Evolutionary conservation across 208 protist species (phyloP), one percentile per base, ranked within the genome.

Genomic region (Leishmania major): DNA sequence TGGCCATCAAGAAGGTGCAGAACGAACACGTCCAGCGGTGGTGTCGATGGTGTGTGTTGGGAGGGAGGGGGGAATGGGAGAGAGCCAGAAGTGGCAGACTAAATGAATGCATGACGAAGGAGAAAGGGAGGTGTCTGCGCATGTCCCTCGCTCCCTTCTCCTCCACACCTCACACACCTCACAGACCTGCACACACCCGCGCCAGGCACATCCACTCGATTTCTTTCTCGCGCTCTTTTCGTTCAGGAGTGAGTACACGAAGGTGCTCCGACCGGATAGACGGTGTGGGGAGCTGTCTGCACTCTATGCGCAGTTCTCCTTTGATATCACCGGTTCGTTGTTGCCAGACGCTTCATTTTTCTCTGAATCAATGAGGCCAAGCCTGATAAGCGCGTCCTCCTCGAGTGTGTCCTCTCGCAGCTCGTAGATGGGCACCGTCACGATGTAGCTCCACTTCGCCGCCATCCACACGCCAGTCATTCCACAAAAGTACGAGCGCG

Each of bases 381-480:
- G 57, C 45, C 74, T 78, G 43, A 83, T 51, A 43, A 88, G 70
- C 51, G 78, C 79, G 45, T 89, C 82, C 67, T 91, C 86, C 75
- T 91, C 85, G 53, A 89, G 80, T 53, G 84, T 85, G 78, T 90
- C 85, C 45, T 85, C 80, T n/a, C 87, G 87, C 28, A 87, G 72
- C 25, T 91, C 47, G 62, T 87, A 88, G 59, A 93, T 92, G 31
- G 89, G 84, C 55, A 84, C 2, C 5, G 84, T 92, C 55, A 93
- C 75, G 43, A 94, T 93, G 79, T 89, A 93, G 59, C 84, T 80
- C 93, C 93, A 96, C 87, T 96, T 96, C 45, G 84, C 87, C 37
- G 85, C 86, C 80, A 89, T 93, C 77, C 83, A 87, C 69, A 92
- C 79, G 31, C 90, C 91, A 43, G 87, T 95, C 87, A 94, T 92